Evolutionary conservation across 805 yeast genomes (phyloP).

Genomic region (Candida orba): DNA sequence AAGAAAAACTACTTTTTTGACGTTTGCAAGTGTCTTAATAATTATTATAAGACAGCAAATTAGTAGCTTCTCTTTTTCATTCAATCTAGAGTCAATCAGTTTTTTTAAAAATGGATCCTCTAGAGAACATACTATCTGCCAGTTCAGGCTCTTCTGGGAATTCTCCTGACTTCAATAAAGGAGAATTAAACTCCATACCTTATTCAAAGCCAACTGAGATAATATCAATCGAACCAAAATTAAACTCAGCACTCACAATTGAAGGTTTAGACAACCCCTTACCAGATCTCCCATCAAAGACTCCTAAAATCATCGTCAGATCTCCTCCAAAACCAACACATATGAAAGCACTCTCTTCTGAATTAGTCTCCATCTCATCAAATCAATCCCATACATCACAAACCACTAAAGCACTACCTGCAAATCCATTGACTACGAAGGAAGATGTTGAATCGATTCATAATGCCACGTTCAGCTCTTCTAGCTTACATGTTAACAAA

Average conservation of each 20-base stretch:
- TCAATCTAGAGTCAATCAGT: too few species aligned
- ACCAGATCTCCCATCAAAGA: neutral
- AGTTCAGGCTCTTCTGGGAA: too few species aligned
- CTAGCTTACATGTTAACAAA: slow-evolving; percentile 18
- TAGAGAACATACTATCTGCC: too few species aligned
- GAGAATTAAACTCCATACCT: neutral
- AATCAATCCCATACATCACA: neutral
- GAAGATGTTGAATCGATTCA: slow-evolving; percentile 36
- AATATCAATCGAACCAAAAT: neutral
- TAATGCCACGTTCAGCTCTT: slow-evolving; percentile 7
- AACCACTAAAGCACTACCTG: slow-evolving; percentile 37
- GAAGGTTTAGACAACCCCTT: too few species aligned
- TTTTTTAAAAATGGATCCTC: neutral
- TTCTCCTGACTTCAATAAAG: too few species aligned
- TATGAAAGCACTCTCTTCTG: slow-evolving; percentile 6
- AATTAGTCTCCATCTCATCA: slow-evolving; percentile 1
- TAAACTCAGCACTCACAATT: too few species aligned
- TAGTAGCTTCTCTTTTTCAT: too few species aligned
- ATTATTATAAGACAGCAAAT: too few species aligned
- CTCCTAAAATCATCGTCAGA: slow-evolving; percentile 1
- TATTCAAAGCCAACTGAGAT: neutral
- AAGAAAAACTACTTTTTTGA: too few species aligned
- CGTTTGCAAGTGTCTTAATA: too few species aligned
- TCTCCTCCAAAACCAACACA: slow-evolving; percentile 7
- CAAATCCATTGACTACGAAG: slow-evolving; percentile 44